A percentile compares a stretch with the other conserved stretches of the same genome.
Conservation (phyloP, 768 basidiomycete genomes). For the Psilocybe subaeruginosa region DNA sequence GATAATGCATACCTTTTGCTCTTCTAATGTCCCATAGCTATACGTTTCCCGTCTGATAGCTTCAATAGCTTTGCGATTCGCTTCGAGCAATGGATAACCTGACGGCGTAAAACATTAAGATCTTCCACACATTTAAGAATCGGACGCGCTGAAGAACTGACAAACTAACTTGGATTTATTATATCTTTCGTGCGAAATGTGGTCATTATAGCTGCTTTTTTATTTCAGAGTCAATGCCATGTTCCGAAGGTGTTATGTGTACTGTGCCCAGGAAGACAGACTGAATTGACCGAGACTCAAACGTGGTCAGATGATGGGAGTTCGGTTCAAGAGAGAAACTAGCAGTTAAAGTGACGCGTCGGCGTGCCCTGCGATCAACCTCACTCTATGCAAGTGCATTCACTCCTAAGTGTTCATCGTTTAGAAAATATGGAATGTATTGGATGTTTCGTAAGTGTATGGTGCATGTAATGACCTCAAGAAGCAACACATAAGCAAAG, state of each 20-base stretch:
- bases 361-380: no score
- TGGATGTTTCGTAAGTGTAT: neutral
- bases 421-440: neutral
- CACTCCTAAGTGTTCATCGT: neutral
- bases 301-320: no score
- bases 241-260: no score
- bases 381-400: neutral
- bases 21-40: constrained; percentile 17
- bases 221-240: neutral
- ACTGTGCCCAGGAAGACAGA: no score
- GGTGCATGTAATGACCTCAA: neutral
- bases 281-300: no score
- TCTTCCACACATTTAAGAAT: no score
- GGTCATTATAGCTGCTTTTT: neutral
- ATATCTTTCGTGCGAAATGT: constrained; percentile 9
- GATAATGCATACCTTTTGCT: constrained; percentile 14
- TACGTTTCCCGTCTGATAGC: constrained; percentile 21
- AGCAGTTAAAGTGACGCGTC: no score
- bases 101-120: neutral
- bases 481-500: neutral
- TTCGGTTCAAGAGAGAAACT: no score
- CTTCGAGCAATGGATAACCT: constrained; percentile 24
- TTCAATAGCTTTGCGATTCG: constrained; percentile 21
- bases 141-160: no score
- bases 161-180: constrained; percentile 7